Base-by-base conservation (phyloP, 306 rosid species). In the Canavalia ensiformis region DNA sequence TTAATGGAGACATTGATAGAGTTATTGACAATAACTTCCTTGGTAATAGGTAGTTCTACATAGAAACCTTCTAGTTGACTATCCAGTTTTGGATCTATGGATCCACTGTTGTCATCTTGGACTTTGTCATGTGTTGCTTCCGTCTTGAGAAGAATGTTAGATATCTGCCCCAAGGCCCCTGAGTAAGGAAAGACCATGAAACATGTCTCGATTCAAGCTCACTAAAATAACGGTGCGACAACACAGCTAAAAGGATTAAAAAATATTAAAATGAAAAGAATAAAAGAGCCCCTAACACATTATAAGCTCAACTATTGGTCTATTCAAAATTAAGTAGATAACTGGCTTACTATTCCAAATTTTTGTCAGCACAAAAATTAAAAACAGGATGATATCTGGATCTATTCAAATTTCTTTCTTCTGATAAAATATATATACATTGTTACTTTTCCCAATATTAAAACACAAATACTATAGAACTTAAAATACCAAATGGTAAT, bases 161-260 rank as follows among this genome's bases (percentile, higher is more conserved):
- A 85, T 80, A 92, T 88, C 69, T 82, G 80, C 46, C 89, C 91
- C 74, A 93, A 84, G 72, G 84, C 81, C 82, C 91, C 99, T 96
- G 83, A 87, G 82, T 10, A n/a, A 85, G 45, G 55, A 76, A 85
- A 73, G 54, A 30, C 76, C 81, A 6, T 75, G 62, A 84, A 83
- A 69, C 31, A 56, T 68, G 62, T 41, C 28, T 87, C 83, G 83
- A 81, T 71, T 88, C 80, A 78, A 57, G 76, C 78, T 57, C 71
- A 76, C 66, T 44, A 81, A 13, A 37, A 67, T 64, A 80, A 25
- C 71, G 55, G 83, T 57, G 47, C 57, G 54, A 57, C 50, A 44
- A 82, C 58, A 86, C 56, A 75, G 49, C 68, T 35, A 47, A 73
- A 33, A 74, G 8, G 67, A 60, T 52, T 42, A 67, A 41, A 58